Base-by-base conservation (phyloP, 148 eudicot species). In the Salicornia ramosissima region DNA sequence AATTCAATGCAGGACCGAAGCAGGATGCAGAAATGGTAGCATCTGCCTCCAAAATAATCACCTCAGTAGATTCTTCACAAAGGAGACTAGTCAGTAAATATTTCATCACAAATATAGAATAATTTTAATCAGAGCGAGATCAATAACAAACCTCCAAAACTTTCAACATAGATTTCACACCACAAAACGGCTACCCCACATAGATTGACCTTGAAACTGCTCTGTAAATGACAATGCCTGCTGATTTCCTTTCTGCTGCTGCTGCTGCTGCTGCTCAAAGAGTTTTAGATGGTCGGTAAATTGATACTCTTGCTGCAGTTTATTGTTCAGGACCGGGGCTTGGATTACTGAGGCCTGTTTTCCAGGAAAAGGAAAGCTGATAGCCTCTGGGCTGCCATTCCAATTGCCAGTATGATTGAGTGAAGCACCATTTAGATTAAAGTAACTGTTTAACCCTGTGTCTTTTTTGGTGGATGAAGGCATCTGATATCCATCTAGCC, bases 351-450 rank as follows among this genome's bases (percentile, higher is more conserved):
- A 78, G 22, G 81, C 74, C 79, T 94, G 99, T 80, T 94, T 93
- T 53, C 97, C 99, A 68, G 99, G 99, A 66, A 91, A 94, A 67
- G 99, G 99, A 75, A 94, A 91, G 80, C 67, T 81, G 18, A 79
- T 69, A 42, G 78, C 78, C 62, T 85, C 96, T 55, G 75, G 69
- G 14, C 81, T 64, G 67, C 77, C 80, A 69, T 75, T 77, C 77
- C 72, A 74, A 73, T 81, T 86, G 80, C 77, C 85, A 71, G 74
- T 63, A 61, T 81, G 55, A 56, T 66, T 75, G 69, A 60, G 77
- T 33, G 67, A 15, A 30, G 85, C 73, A 22, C 79, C 81, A 53
- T 62, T 75, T 45, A 75, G 81, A 82, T 83, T 79, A 51, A 72
- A 39, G 46, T 84, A 63, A 75, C 60, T 77, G 66, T 70, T 77